Base-by-base conservation (phyloP, 306 rosid species). In the Begonia loranthoides region DNA sequence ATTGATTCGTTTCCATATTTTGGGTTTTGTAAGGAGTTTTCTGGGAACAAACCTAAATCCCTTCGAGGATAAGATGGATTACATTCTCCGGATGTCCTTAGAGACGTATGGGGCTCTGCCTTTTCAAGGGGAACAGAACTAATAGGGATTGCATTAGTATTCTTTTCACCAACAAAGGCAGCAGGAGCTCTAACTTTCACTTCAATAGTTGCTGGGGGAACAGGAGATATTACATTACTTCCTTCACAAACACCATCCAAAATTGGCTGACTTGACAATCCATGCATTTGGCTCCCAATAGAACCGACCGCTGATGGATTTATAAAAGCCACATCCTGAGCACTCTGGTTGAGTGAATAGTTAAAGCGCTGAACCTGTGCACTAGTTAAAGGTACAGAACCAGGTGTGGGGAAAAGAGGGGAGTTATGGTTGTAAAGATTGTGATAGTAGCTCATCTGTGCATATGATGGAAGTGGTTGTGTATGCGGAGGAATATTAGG, bases 301-400 rank as follows among this genome's bases (percentile, higher is more conserved):
- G 82, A 28, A 65, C 60, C 56, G 54, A 54, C 70, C 28, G 87
- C 49, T 15, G 73, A 9, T 13, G 75, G 68, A 68, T 67, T 84
- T 65, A 71, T 54, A 59, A 67, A 67, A 11, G 76, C 17, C 12
- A 52, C 70, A 66, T 52, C 75, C 66, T 71, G 94, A 10, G 79
- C 55, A 52, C 76, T 88, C 70, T 80, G 85, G 64, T 52, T 62
- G 55, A 58, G 74, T 40, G 73, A 66, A 75, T 76, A 80, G 63
- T 73, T 79, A 69, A 74, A 79, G 55, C 80, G 57, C 13, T 78
- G 69, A 38, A 74, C 76, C 68, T 87, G 99, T 56, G 89, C 70
- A 60, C 70, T 68, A 17, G 93, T 63, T 68, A 80, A 56, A 16
- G 94, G 73, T 61, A 69, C 77, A 52, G 96, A 78, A 67, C 54